Conservation (phyloP, 1,139 yeast genomes). For the Yamadazyma taylorii region DNA sequence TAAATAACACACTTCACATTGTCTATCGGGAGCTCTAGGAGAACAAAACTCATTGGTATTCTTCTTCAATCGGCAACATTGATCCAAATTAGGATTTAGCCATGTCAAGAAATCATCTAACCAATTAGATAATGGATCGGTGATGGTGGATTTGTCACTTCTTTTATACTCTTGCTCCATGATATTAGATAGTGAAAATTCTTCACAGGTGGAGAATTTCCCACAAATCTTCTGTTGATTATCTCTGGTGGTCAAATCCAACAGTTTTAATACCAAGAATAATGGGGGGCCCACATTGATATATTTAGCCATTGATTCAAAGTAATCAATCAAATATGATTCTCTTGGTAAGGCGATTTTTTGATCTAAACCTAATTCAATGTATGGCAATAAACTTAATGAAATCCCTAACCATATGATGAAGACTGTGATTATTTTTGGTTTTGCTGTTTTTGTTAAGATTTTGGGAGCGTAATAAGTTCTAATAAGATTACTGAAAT, state of each 20-base stretch:
- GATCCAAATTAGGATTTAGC: conserved; percentile 82
- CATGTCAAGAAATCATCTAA: conserved; percentile 85
- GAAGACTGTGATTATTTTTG: conserved; percentile 54
- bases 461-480: conserved; percentile 52
- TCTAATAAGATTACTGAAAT: conserved; percentile 26
- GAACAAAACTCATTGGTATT: conserved; percentile 48
- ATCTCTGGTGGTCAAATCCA: conserved; percentile 58
- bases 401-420: conserved; percentile 66
- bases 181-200: conserved; percentile 76
- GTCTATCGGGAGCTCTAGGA: conserved; percentile 67
- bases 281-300: conserved; percentile 91
- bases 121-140: conserved; percentile 89
- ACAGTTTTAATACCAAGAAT: conserved; percentile 70
- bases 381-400: conserved; percentile 63
- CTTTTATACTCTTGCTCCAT: conserved; percentile 83
- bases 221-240: conserved; percentile 83
- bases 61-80: conserved; percentile 76
- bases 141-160: conserved; percentile 59
- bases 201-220: conserved; percentile 78
- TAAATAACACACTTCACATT: conserved; percentile 70
- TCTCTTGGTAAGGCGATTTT: conserved; percentile 81
- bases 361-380: conserved; percentile 84
- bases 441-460: conserved; percentile 46
- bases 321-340: conserved; percentile 79
- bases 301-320: conserved; percentile 69